Percentiles rank a stretch among this genome's conserved stretches.
phyloP scores from a whole-genome alignment of 2,329 filamentous ascomycete species.

The Cordyceps cicadae region DNA sequence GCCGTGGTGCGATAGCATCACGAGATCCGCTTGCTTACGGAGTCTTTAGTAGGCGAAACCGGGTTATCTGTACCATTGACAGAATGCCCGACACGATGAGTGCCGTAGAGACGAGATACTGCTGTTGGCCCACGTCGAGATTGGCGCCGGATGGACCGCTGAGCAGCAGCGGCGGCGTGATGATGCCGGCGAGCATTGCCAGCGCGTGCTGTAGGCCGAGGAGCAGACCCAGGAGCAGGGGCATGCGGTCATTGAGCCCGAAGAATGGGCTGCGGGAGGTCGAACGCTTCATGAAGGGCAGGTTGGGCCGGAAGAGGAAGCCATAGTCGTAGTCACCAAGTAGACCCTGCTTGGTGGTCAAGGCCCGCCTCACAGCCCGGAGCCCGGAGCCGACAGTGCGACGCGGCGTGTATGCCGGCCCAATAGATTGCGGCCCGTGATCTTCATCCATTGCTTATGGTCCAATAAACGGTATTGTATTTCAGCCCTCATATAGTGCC shows the following conservation, averaged over 20 bases:
- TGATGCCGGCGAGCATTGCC: slow-evolving; percentile 67
- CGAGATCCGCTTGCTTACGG: slow-evolving; percentile 29
- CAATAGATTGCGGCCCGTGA: slow-evolving; percentile 42
- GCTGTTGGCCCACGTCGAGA: slow-evolving; percentile 49
- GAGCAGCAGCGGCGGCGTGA: slow-evolving; percentile 71
- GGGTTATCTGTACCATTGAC: slow-evolving; percentile 67
- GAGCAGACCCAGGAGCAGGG: slow-evolving; percentile 55
- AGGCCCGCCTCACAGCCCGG: slow-evolving; percentile 27
- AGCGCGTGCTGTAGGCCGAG: slow-evolving; percentile 65
- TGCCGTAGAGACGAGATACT: slow-evolving; percentile 72
- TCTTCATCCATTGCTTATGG: slow-evolving; percentile 46
- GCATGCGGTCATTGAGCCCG: slow-evolving; percentile 64
- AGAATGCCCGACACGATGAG: slow-evolving; percentile 72
- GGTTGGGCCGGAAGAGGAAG: slow-evolving; percentile 72
- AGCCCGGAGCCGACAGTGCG: slow-evolving; percentile 23
- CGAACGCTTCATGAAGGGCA: slow-evolving; percentile 64
- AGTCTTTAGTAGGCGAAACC: slow-evolving; percentile 64
- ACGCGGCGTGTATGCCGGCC: slow-evolving; percentile 30
- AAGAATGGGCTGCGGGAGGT: slow-evolving; percentile 62
- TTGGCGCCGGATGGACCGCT: slow-evolving; percentile 54
- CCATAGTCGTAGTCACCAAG: slow-evolving; percentile 84
- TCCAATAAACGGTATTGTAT: not conserved
- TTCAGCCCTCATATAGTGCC: not conserved
- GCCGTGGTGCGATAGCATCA: not conserved
- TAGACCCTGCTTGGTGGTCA: slow-evolving; percentile 60